Percentiles rank a stretch among this genome's conserved stretches.
These are phyloP conservation scores for Clavispora asparagi DNA, from an alignment of 805 yeast species.

Conservation along the genomic window DNA sequence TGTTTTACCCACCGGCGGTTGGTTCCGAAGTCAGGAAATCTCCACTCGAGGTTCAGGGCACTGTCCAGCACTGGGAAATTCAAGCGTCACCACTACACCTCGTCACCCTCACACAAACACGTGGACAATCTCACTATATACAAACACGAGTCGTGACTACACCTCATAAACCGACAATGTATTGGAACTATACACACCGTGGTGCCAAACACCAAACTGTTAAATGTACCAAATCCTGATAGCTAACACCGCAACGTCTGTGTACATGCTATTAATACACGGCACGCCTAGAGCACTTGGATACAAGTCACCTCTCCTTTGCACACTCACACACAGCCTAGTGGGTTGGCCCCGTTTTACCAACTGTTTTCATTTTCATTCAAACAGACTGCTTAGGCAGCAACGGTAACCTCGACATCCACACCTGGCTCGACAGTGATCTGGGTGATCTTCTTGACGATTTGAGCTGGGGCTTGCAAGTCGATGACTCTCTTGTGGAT, in stretches of 20 bases:
- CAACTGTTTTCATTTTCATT: not conserved
- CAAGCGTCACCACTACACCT: too few species aligned
- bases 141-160: not conserved
- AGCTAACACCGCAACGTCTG: conserved; percentile 59
- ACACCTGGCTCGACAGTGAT: conserved; percentile 99
- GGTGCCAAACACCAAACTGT: conserved; percentile 2
- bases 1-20: too few species aligned
- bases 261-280: conserved; percentile 37
- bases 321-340: not conserved
- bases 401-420: conserved; percentile 91
- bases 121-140: not conserved
- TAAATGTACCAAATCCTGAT: conserved; percentile 44
- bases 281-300: conserved; percentile 60
- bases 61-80: too few species aligned
- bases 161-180: conserved; percentile 1
- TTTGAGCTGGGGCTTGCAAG: conserved; percentile 91
- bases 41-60: too few species aligned
- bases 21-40: too few species aligned
- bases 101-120: too few species aligned
- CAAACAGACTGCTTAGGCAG: conserved; percentile 49
- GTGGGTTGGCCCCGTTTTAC: not conserved
- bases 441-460: conserved; percentile 94
- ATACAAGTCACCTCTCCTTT: conserved; percentile 13
- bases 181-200: conserved; percentile 4
- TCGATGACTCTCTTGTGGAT: conserved; percentile 99